Evolutionary conservation across 345 rosid genomes (phyloP), one percentile per base, ranked within the genome.

Genomic region (Draba incana): DNA sequence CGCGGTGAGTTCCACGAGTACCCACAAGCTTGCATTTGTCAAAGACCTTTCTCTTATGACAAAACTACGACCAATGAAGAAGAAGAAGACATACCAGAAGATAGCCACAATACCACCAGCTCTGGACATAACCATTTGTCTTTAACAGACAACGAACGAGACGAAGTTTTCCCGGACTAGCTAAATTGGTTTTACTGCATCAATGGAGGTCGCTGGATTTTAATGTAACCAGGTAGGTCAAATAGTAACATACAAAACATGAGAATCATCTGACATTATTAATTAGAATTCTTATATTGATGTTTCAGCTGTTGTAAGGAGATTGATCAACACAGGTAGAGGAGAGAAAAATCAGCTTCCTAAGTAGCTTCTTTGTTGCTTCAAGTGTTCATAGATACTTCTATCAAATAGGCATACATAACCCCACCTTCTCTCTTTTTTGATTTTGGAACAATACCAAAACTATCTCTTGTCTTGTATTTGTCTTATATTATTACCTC

Each of bases 1-100:
- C 82, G 90, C 8, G 92, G 97, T 23, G 98, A 95, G 75, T 89
- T 91, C 75, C 90, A 86, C 12, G 99, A 95, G 81, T 88, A 75
- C 68, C 99, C 98, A 9, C 78, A 82, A 53, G 62, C 93, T 62
- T 95, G 99, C 63, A 77, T 95, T 23, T 95, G 99, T 44, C 80
- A 89, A 73, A 88, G 75, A 68, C 87, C 87, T 27, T 69, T 69
- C 44, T 47, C 66, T 3, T 78, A 79, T 23, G 71, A 64, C 38
- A 68, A 51, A 49, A 59, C 49, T 73, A 67, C 55, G 56, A 75
- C 61, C 2, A 77, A 45, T 2, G 70, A 70, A 4, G 63, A 67
- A 27, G 80, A 69, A 49, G 80, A 73, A 39, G 75, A 73, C 55
- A 66, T 42, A 10, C 52, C 49, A 47, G 57, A 67, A 65, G 69